These are phyloP conservation scores for Blastobotrys terrestris DNA, from an alignment of 805 yeast genomes.

Conservation along the genomic window DNA sequence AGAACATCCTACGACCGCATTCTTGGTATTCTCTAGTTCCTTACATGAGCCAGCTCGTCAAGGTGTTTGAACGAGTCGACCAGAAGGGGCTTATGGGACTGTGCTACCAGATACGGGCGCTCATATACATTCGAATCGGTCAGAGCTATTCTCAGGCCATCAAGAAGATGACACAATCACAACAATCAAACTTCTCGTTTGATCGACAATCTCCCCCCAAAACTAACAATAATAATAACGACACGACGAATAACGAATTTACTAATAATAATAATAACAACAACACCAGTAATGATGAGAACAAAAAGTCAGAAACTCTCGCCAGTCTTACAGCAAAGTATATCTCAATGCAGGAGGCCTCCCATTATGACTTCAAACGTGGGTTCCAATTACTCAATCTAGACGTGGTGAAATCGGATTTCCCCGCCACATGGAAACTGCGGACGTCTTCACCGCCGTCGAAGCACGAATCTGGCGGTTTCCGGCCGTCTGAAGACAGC, in stretches of 20 bases:
- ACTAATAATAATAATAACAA: background rate
- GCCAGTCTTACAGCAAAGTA: conserved; percentile 8
- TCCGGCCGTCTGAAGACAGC: conserved; percentile 31
- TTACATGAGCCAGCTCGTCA: conserved; percentile 27
- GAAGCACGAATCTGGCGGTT: conserved; percentile 22
- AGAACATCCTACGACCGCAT: conserved; percentile 25
- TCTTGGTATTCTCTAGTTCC: conserved; percentile 35
- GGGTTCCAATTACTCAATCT: conserved; percentile 24
- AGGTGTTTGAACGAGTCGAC: conserved; percentile 20
- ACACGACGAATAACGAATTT: background rate
- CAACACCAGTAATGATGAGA: no score
- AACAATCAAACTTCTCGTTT: background rate
- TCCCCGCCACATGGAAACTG: conserved; percentile 18
- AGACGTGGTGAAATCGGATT: conserved; percentile 17
- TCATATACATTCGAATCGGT: conserved; percentile 24
- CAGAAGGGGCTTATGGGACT: conserved; percentile 25
- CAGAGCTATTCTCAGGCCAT: conserved; percentile 10
- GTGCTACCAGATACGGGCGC: conserved; percentile 28
- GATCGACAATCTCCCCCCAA: background rate
- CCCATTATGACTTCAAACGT: conserved; percentile 25
- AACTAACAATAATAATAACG: background rate
- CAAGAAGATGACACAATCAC: conserved; percentile 3
- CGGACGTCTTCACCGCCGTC: conserved; percentile 12
- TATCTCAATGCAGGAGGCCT: conserved; percentile 15
- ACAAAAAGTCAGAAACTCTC: conserved; percentile 4